A percentile compares a stretch with the other conserved stretches of the same genome.
Conservation (phyloP, 148 eudicot genomes). For the Nyssa sinensis region DNA sequence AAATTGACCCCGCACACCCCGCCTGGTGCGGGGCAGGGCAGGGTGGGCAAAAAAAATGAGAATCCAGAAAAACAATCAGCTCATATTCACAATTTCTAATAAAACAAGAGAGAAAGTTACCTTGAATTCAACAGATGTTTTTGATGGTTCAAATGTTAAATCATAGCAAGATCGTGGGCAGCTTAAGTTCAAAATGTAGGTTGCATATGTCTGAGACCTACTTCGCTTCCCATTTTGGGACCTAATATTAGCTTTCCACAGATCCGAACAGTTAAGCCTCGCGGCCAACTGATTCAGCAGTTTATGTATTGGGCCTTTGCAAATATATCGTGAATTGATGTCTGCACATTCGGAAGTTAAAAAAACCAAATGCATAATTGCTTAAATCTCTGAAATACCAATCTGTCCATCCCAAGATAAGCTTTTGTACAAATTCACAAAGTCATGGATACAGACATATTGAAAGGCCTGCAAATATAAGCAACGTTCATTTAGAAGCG, state of each 20-base stretch:
- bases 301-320: conserved; percentile 87
- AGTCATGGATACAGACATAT: conserved; percentile 79
- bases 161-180: conserved; percentile 74
- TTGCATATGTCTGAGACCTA: conserved; percentile 43
- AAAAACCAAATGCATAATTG: conserved; percentile 19
- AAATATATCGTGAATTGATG: conserved; percentile 73
- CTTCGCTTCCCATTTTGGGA: conserved; percentile 43
- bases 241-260: conserved; percentile 30
- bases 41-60: background rate
- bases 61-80: background rate
- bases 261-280: conserved; percentile 36
- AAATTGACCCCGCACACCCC: too few species aligned
- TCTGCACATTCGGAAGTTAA: conserved; percentile 54
- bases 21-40: too few species aligned
- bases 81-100: background rate
- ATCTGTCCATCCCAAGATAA: conserved; percentile 1
- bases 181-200: conserved; percentile 66
- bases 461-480: conserved; percentile 76
- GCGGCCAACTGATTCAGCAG: conserved; percentile 62
- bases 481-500: conserved; percentile 13
- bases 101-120: conserved; percentile 32
- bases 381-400: conserved; percentile 8
- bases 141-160: conserved; percentile 59
- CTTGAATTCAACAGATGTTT: conserved; percentile 84
- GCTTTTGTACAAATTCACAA: conserved; percentile 9